Conservation (phyloP, 495 filamentous ascomycete genomes). For the Penicillium pancosmium region DNA sequence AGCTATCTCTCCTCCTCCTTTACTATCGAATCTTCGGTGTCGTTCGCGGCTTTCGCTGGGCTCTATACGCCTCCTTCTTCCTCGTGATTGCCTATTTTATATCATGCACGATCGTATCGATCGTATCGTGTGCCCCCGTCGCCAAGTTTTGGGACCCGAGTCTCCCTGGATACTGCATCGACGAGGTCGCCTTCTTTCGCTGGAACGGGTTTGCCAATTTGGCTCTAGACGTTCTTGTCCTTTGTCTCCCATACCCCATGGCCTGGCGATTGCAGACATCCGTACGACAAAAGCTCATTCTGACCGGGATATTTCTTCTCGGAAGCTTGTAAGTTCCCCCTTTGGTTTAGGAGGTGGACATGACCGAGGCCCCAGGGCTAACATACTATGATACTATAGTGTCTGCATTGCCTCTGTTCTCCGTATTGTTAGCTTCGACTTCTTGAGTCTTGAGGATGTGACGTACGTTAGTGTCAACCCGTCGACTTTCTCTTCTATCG, state of each 20-base stretch:
- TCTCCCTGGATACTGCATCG: slow-evolving; percentile 38
- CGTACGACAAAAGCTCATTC: slow-evolving; percentile 32
- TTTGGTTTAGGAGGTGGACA: neutral
- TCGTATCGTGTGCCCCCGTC: slow-evolving; percentile 28
- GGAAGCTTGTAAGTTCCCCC: slow-evolving; percentile 34
- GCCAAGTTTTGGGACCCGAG: slow-evolving; percentile 27
- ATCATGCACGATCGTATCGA: slow-evolving; percentile 18
- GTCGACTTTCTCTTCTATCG: slow-evolving; percentile 54
- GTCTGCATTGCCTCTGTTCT: slow-evolving; percentile 32
- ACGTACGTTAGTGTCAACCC: slow-evolving; percentile 29
- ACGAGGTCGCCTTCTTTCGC: slow-evolving; percentile 45
- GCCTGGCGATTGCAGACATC: slow-evolving; percentile 38
- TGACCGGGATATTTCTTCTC: slow-evolving; percentile 38
- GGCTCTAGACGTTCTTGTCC: slow-evolving; percentile 46
- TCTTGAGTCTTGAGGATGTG: slow-evolving; percentile 11
- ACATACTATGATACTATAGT: slow-evolving; percentile 13
- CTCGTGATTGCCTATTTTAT: slow-evolving; percentile 46
- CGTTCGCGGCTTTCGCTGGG: slow-evolving; percentile 37
- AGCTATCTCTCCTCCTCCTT: slow-evolving; percentile 43
- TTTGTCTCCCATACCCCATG: slow-evolving; percentile 46
- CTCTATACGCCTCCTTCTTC: slow-evolving; percentile 33
- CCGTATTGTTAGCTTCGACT: slow-evolving; percentile 19
- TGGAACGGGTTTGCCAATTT: slow-evolving; percentile 51
- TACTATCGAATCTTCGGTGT: slow-evolving; percentile 47
- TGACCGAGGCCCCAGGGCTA: neutral